These are phyloP conservation scores for Arthrobotrys sinensis DNA, from an alignment of 2,329 filamentous ascomycete species.

Conservation along the genomic window DNA sequence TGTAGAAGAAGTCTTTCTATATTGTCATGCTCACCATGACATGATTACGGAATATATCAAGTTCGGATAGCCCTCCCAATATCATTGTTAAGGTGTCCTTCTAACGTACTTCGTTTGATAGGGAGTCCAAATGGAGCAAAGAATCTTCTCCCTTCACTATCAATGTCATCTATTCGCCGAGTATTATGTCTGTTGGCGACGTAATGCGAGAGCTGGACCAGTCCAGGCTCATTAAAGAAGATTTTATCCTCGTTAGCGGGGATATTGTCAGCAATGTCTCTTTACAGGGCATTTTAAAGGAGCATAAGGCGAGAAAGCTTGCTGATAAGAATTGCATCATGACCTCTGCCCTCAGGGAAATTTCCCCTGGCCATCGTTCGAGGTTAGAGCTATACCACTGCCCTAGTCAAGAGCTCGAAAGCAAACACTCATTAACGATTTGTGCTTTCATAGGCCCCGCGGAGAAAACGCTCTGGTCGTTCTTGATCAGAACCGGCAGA, in stretches of 20 bases:
- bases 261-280: conserved; percentile 92
- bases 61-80: conserved; percentile 65
- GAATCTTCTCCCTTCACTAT: conserved; percentile 83
- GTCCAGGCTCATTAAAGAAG: conserved; percentile 85
- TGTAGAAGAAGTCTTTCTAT: conserved; percentile 93
- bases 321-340: conserved; percentile 96
- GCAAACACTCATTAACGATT: background rate
- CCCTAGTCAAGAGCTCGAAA: background rate
- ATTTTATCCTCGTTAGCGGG: conserved; percentile 93
- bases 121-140: conserved; percentile 80
- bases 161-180: conserved; percentile 84
- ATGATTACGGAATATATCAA: conserved; percentile 89
- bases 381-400: conserved; percentile 73
- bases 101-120: conserved; percentile 63
- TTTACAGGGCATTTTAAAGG: conserved; percentile 82
- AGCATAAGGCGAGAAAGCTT: conserved; percentile 83
- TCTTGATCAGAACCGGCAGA: conserved; percentile 82
- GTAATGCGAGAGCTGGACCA: conserved; percentile 94
- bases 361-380: conserved; percentile 81
- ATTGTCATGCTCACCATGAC: conserved; percentile 88
- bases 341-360: conserved; percentile 91
- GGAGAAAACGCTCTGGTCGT: conserved; percentile 78
- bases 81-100: background rate
- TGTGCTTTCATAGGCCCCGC: conserved; percentile 47
- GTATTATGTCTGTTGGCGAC: conserved; percentile 89